phyloP scores from a whole-genome alignment of 176 grass and related monocot genomes.

The Hsuehochloa calcarea region DNA sequence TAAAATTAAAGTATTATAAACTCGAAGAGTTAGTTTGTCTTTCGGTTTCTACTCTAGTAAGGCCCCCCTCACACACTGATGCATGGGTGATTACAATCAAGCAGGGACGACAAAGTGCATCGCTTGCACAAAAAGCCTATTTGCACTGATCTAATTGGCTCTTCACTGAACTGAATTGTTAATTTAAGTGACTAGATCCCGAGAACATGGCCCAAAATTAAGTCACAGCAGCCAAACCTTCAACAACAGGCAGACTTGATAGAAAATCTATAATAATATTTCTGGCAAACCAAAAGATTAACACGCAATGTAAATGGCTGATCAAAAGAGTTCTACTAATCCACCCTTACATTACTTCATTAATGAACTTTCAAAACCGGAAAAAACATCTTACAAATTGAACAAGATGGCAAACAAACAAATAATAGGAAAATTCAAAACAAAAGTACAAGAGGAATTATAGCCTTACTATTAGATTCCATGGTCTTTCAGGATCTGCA shows the following conservation, averaged over 20 bases:
- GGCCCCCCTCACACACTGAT: background rate
- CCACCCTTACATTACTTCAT: background rate
- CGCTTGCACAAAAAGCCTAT: background rate
- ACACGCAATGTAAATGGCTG: background rate
- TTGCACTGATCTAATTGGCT: background rate
- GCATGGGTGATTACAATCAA: background rate
- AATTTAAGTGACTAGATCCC: conserved; percentile 7
- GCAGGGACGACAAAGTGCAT: background rate
- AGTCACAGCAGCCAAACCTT: background rate
- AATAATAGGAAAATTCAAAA: background rate
- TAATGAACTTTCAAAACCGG: background rate
- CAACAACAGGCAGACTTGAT: background rate
- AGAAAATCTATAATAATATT: background rate
- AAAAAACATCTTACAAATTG: background rate
- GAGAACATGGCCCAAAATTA: background rate
- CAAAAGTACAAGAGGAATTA: background rate
- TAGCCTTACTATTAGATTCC: conserved; percentile 90
- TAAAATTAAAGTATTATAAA: background rate
- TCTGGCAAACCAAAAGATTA: background rate
- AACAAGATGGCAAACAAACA: background rate
- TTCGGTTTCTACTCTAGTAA: background rate
- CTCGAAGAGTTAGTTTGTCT: background rate
- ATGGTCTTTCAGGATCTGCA: conserved; percentile 91
- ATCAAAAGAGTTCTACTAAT: background rate
- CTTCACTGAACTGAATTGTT: background rate